Conservation (phyloP, 495 filamentous ascomycete genomes). For the Gamarada debralockiae region DNA sequence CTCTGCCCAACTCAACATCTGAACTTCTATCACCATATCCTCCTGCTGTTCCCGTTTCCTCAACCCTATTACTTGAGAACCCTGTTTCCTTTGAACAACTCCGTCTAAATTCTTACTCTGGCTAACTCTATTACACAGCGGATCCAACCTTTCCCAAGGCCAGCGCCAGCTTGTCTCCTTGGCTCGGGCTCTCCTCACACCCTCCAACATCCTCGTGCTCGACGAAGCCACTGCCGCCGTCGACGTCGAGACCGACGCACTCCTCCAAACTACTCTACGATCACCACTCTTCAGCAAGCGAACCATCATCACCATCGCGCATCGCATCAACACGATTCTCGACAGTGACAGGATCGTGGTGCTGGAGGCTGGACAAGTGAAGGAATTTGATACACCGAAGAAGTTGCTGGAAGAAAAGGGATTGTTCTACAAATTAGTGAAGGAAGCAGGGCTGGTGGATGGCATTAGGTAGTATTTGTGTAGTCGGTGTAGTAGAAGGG, state of each 20-base stretch:
- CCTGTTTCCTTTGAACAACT: neutral
- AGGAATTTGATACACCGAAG: slow-evolving; percentile 71
- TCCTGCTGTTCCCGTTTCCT: neutral
- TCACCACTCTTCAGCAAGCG: slow-evolving; percentile 72
- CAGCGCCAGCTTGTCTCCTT: slow-evolving; percentile 91
- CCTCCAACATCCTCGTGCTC: slow-evolving; percentile 93
- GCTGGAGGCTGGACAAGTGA: slow-evolving; percentile 68
- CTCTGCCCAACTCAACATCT: neutral
- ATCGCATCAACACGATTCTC: slow-evolving; percentile 95
- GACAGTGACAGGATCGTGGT: slow-evolving; percentile 91
- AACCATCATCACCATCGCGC: slow-evolving; percentile 97
- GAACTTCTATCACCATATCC: neutral
- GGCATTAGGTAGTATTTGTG: slow-evolving; percentile 4
- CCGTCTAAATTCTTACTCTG: neutral
- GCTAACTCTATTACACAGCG: slow-evolving; percentile 23
- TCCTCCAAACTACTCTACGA: slow-evolving; percentile 67
- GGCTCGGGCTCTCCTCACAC: slow-evolving; percentile 88
- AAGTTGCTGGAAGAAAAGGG: slow-evolving; percentile 54
- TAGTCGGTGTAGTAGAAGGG: neutral
- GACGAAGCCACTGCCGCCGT: slow-evolving; percentile 98
- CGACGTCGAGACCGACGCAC: slow-evolving; percentile 88
- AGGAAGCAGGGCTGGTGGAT: slow-evolving; percentile 26
- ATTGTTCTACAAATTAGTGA: slow-evolving; percentile 26
- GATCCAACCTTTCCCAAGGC: slow-evolving; percentile 80
- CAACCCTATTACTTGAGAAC: neutral